Evolutionary conservation across 2,329 filamentous ascomycete genomes (phyloP), one percentile per base, ranked within the genome.

Genomic region (Nectriaceae sp.): DNA sequence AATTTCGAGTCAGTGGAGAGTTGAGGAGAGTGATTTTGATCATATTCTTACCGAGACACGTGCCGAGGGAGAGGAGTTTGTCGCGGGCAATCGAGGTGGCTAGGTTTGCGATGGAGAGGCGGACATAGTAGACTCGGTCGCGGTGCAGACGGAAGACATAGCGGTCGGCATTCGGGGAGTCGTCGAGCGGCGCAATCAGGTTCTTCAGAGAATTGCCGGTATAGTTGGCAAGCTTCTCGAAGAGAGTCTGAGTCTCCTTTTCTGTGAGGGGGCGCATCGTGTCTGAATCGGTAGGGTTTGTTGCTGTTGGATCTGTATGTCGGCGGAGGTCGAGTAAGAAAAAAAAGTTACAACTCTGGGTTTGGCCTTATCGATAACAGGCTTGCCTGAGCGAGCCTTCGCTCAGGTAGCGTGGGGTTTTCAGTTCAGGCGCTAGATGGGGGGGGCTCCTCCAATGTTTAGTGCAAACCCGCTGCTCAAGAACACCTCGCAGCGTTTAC

Each of bases 181-280:
- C 78, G 64, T 87, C 81, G 52, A 88, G 75, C 10, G 88, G 87
- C 40, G 86, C 83, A 61, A 93, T 90, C 59, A 97, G 82, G 70
- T 90, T 85, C 71, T 91, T 93, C 60, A 97, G 81, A 16, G 89
- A 92, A 62, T 82, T 83, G 59, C 92, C 91, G 20, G 89, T 94
- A 77, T 97, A 99, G 70, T 91, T 89, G 49, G 94, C 94, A 35
- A 99, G 84, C 77, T 97, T 96, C 61, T 87, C 83, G 72, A 97
- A 95, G 62, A 97, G 84, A 2, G 88, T 89, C 69, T 89, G 84
- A 49, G 86, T 89, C 73, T 91, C 88, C 65, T 77, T 72, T 70
- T 90, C 90, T 47, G 90, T 94, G 58, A 96, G 83, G 44, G 87
- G 83, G 47, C 90, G 83, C 90, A 96, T 95, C 40, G 62, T 82